Evolutionary conservation across 805 yeast species (phyloP).

Genomic region (Ogataea methanolica): DNA sequence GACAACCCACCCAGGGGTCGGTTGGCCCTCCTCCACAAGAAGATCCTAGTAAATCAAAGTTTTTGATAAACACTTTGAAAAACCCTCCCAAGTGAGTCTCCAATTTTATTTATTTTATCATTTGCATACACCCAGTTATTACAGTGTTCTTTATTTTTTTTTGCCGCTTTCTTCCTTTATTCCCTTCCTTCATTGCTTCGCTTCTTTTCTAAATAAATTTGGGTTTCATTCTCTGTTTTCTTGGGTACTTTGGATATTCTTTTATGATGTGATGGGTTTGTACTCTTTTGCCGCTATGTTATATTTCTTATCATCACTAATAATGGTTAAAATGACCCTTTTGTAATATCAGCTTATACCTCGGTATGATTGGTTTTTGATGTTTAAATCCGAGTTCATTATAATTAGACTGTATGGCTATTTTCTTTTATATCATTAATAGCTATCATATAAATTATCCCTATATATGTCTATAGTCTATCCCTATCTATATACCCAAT

Average conservation of each 20-base stretch:
- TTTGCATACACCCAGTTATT: not conserved
- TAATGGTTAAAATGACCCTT: too few relatives aligned
- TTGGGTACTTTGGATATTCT: not conserved
- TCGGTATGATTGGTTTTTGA: too few relatives aligned
- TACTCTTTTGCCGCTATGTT: not conserved
- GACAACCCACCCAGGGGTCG: not conserved
- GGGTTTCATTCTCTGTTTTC: not conserved
- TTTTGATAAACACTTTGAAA: slow-evolving; percentile 20
- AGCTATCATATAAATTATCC: too few relatives aligned
- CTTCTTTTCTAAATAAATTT: not conserved
- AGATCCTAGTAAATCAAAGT: slow-evolving; percentile 11
- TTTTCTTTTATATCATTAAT: too few relatives aligned
- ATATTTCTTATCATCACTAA: not conserved
- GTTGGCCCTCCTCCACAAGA: slow-evolving; percentile 1
- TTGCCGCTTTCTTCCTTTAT: not conserved
- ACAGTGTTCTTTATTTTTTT: not conserved
- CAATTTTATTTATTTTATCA: not conserved
- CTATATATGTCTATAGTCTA: too few relatives aligned
- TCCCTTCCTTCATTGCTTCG: not conserved
- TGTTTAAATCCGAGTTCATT: too few relatives aligned
- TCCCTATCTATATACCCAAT: too few relatives aligned
- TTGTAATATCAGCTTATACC: too few relatives aligned
- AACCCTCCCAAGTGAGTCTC: slow-evolving; percentile 19
- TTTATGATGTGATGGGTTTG: not conserved
- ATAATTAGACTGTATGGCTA: too few relatives aligned